phyloP scores from a whole-genome alignment of 352 stramenopile species.

The Pythium vanterpoolii region DNA sequence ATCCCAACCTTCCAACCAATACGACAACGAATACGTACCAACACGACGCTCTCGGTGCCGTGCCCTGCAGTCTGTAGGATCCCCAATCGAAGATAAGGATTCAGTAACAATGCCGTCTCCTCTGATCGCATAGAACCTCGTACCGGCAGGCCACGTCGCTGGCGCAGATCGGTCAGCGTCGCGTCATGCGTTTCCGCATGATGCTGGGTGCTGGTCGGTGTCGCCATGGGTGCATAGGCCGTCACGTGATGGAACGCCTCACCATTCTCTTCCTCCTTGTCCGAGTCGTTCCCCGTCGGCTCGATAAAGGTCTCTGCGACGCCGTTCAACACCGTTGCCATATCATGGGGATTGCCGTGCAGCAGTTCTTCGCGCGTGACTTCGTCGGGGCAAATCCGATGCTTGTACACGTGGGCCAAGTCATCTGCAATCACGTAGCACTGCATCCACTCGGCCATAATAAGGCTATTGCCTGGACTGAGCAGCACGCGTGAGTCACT shows the following conservation, averaged over 20 bases:
- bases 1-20: no score
- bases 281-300: slow-evolving; percentile 6
- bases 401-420: slow-evolving; percentile 49
- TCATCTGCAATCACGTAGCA: slow-evolving; percentile 88
- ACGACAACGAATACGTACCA: slow-evolving; percentile 33
- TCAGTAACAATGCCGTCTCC: background rate
- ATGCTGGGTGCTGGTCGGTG: slow-evolving; percentile 25
- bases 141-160: slow-evolving; percentile 13
- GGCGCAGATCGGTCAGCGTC: background rate
- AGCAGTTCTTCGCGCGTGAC: slow-evolving; percentile 40
- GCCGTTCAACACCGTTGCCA: slow-evolving; percentile 39
- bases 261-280: slow-evolving; percentile 17
- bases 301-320: slow-evolving; percentile 55
- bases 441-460: slow-evolving; percentile 76
- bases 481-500: slow-evolving; percentile 67
- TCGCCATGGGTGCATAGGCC: slow-evolving; percentile 44
- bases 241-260: slow-evolving; percentile 48
- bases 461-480: slow-evolving; percentile 69
- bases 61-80: slow-evolving; percentile 26
- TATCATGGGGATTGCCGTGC: slow-evolving; percentile 21
- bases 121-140: background rate
- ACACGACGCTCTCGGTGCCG: slow-evolving; percentile 40
- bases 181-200: background rate
- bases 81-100: background rate
- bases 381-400: slow-evolving; percentile 52